phyloP scores from a whole-genome alignment of 768 basidiomycete species.

The Mrakia hoshinonis region DNA sequence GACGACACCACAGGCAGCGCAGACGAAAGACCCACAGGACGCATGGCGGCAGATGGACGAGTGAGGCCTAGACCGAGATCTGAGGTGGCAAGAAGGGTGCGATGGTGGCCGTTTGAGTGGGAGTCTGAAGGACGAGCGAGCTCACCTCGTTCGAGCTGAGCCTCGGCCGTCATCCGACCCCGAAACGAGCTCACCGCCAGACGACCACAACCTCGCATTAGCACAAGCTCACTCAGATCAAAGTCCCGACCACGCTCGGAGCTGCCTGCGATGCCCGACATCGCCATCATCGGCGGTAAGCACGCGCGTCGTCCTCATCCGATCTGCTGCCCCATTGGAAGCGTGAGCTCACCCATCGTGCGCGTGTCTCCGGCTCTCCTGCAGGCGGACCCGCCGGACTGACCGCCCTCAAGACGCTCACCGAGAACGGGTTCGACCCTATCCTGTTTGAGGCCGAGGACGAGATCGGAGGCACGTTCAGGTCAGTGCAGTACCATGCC shows the following conservation, averaged over 20 bases:
- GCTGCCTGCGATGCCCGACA: not conserved
- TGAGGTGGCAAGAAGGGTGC: not conserved
- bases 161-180: no score
- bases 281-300: conserved; percentile 22
- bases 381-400: conserved; percentile 49
- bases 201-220: not conserved
- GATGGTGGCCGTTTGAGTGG: not conserved
- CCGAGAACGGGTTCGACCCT: conserved; percentile 47
- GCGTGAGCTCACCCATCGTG: not conserved
- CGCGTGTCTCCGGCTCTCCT: not conserved
- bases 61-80: no score
- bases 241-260: not conserved
- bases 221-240: not conserved
- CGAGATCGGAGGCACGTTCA: conserved; percentile 51
- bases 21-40: not conserved
- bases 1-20: not conserved
- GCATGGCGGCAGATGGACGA: not conserved
- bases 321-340: not conserved
- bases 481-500: conserved; percentile 14
- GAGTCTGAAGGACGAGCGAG: no score
- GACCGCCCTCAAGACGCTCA: conserved; percentile 48
- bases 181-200: no score
- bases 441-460: conserved; percentile 48
- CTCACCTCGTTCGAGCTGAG: no score
- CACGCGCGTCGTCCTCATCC: no score